Base-by-base conservation (phyloP, 306 rosid genomes). In the Cyclanthera cordifolia region DNA sequence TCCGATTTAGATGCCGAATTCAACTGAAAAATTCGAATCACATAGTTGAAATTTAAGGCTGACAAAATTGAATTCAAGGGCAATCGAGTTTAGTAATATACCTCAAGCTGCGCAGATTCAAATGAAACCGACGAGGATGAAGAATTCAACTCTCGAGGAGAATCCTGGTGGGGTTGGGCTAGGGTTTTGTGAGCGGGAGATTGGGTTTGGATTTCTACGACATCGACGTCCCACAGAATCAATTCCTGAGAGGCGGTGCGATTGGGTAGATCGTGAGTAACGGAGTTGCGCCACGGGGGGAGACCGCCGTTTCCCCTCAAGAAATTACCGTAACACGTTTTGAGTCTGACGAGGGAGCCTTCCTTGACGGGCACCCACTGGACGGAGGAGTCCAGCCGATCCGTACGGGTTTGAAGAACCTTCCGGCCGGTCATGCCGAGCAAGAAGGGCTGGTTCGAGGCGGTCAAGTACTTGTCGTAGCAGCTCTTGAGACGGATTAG, bases 211-310 rank as follows among this genome's bases (percentile, higher is more conserved):
- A 79, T 85, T 74, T 85, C 94, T 0, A 85, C 70, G 4, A 87
- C 70, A 60, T 87, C 94, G 21, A 87, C 80, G 53, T 78, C 79
- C 94, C 90, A 87, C 11, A 79, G 41, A 6, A 87, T 41, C 92
- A 85, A 85, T 21, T 87, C 88, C 67, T 81, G 85, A 2, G 90
- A 81, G 0, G 37, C 68, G 6, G 90, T 72, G 19, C 88, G 74
- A 6, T 81, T 83, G 0, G 94, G 94, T 3, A 77, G 73, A 63
- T 87, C 90, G 32, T 87, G 90, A n/a, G 94, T 87, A 3, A 87
- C 78, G 2, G 88, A 81, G 68, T 87, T 87, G 24, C 85, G 69
- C 94, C 94, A 87, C 1, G 94, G 94, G 0, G 94, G 94, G 39
- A 87, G 0, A 0, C 94, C 90, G 0, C 90, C 86, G 53, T 87